Evolutionary conservation across 2,329 filamentous ascomycete genomes (phyloP).

Genomic region (Pseudogymnoascus sp.): DNA sequence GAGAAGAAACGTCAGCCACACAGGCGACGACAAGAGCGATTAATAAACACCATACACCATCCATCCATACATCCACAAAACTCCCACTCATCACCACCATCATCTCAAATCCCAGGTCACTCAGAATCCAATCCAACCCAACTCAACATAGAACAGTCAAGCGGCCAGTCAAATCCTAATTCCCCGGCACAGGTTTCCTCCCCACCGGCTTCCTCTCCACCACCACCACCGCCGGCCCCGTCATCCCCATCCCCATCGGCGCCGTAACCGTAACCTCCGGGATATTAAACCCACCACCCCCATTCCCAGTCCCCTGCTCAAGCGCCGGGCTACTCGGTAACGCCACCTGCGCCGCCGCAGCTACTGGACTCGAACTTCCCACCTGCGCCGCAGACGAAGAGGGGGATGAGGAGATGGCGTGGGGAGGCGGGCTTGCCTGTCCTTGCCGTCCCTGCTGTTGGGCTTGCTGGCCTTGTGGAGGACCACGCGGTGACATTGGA

Average conservation of each 20-base stretch:
- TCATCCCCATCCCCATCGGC: conserved; percentile 5
- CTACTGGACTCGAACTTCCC: conserved; percentile 9
- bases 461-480: not conserved
- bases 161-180: no score
- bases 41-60: not conserved
- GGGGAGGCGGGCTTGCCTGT: conserved; percentile 9
- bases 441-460: not conserved
- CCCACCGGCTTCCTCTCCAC: conserved; percentile 9
- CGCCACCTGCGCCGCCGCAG: conserved; percentile 13
- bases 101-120: not conserved
- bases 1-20: not conserved
- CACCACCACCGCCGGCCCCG: not conserved
- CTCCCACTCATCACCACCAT: not conserved
- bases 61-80: not conserved
- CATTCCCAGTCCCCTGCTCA: no score
- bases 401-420: conserved; percentile 11
- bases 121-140: no score
- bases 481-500: conserved; percentile 6
- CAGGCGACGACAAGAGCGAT: no score
- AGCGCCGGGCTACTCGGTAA: conserved; percentile 20
- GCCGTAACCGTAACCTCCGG: conserved; percentile 12
- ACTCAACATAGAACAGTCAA: no score
- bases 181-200: conserved; percentile 28
- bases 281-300: no score
- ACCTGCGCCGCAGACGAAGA: conserved; percentile 4